Conservation (phyloP, 2,329 filamentous ascomycete genomes). For the Venturia carpophila region DNA sequence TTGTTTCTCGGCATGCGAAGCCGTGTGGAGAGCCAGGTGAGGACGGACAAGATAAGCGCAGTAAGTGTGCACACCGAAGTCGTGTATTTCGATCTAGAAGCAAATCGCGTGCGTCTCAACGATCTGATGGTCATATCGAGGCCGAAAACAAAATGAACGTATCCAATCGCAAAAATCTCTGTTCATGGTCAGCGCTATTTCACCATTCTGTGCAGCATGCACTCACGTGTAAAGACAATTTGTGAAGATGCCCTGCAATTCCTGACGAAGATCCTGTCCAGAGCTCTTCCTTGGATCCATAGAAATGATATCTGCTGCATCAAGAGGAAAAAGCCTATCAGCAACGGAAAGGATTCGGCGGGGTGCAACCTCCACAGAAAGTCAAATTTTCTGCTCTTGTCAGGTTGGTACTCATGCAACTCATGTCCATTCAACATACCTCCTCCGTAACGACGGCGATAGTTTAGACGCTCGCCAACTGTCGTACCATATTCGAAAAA, state of each 20-base stretch:
- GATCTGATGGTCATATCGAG: constrained; percentile 53
- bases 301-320: constrained; percentile 34
- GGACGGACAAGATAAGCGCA: constrained; percentile 45
- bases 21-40: constrained; percentile 52
- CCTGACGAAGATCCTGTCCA: constrained; percentile 32
- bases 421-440: constrained; percentile 24
- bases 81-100: constrained; percentile 50
- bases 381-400: constrained; percentile 27
- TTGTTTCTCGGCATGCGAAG: constrained; percentile 48
- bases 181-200: not conserved
- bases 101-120: constrained; percentile 49
- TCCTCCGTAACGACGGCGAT: constrained; percentile 27
- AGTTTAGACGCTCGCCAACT: constrained; percentile 30
- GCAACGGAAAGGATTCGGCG: constrained; percentile 35
- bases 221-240: constrained; percentile 34
- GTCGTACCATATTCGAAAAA: constrained; percentile 33
- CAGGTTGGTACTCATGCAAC: constrained; percentile 17
- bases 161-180: constrained; percentile 62
- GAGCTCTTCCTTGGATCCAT: constrained; percentile 32
- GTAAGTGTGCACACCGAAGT: constrained; percentile 49
- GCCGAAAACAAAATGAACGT: constrained; percentile 57
- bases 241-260: constrained; percentile 31
- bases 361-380: constrained; percentile 32
- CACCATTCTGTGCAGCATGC: not conserved
- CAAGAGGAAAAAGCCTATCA: constrained; percentile 31